Conservation (phyloP, 208 protist species). For the Entamoeba invadens region DNA sequence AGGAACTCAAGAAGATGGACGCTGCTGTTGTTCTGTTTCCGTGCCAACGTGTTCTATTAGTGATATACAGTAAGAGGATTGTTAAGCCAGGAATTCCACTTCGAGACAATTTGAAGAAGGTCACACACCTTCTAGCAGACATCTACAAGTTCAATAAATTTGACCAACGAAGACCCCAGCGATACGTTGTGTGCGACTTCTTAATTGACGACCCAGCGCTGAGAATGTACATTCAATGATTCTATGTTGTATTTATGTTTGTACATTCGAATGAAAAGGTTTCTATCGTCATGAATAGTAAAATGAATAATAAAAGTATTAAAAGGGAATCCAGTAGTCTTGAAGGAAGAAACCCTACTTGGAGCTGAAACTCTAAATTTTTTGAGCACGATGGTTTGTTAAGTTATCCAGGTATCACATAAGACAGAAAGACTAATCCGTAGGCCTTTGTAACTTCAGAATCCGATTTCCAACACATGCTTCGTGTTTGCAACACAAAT, state of each 20-base stretch:
- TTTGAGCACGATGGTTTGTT: no score
- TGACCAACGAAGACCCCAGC: neutral
- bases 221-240: neutral
- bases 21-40: neutral
- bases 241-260: no score
- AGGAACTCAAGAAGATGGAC: neutral
- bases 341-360: no score
- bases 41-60: neutral
- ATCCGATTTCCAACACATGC: constrained; percentile 87
- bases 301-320: no score
- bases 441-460: neutral
- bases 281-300: no score
- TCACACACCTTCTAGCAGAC: neutral
- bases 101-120: neutral
- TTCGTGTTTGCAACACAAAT: constrained; percentile 99
- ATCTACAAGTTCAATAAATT: neutral
- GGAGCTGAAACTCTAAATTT: no score
- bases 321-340: no score
- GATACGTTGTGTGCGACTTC: neutral
- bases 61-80: neutral
- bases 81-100: neutral
- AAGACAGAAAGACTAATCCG: no score
- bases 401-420: no score
- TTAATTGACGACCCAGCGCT: neutral
- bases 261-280: no score